Percentiles rank a stretch among this genome's conserved stretches.
Evolutionary conservation across 257 asterid species (phyloP).

Genomic region (Plectranthus barbatus): DNA sequence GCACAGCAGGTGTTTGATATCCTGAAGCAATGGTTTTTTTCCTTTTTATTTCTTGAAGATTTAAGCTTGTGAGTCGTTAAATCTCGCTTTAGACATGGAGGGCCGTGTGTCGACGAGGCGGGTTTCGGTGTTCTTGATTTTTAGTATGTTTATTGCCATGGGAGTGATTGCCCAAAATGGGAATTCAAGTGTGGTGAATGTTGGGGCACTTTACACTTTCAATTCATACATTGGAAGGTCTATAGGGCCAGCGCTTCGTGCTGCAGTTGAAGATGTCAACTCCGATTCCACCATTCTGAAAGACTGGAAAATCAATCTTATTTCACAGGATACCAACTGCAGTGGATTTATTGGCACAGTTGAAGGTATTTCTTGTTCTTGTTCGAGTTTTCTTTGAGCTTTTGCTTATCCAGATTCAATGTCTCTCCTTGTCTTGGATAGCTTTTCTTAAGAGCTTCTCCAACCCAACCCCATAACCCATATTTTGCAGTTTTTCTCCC

Average conservation of each 20-base stretch:
- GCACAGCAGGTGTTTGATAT: slow-evolving; percentile 8
- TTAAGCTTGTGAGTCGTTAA: not conserved
- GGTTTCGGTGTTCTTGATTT: slow-evolving; percentile 12
- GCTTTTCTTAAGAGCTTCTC: not conserved
- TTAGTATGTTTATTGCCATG: slow-evolving; percentile 8
- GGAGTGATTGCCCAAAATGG: slow-evolving; percentile 13
- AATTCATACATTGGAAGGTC: slow-evolving; percentile 80
- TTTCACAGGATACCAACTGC: slow-evolving; percentile 75
- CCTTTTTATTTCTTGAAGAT: slow-evolving; percentile 14
- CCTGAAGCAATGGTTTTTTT: not conserved
- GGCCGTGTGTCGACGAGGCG: not conserved
- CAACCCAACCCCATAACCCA: no score
- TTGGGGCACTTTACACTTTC: slow-evolving; percentile 70
- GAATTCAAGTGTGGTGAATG: slow-evolving; percentile 42
- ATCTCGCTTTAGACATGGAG: slow-evolving; percentile 8
- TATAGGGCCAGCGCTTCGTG: slow-evolving; percentile 57
- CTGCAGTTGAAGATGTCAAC: slow-evolving; percentile 77
- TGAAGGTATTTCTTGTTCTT: slow-evolving; percentile 40
- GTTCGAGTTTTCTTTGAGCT: not conserved
- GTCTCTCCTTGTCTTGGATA: not conserved
- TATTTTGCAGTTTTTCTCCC: no score
- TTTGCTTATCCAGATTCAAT: not conserved
- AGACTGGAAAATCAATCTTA: slow-evolving; percentile 43
- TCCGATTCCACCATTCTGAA: slow-evolving; percentile 46
- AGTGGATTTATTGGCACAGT: slow-evolving; percentile 84